Evolutionary conservation across 2,329 filamentous ascomycete species (phyloP).

Genomic region (Aspergillus eucalypticola): DNA sequence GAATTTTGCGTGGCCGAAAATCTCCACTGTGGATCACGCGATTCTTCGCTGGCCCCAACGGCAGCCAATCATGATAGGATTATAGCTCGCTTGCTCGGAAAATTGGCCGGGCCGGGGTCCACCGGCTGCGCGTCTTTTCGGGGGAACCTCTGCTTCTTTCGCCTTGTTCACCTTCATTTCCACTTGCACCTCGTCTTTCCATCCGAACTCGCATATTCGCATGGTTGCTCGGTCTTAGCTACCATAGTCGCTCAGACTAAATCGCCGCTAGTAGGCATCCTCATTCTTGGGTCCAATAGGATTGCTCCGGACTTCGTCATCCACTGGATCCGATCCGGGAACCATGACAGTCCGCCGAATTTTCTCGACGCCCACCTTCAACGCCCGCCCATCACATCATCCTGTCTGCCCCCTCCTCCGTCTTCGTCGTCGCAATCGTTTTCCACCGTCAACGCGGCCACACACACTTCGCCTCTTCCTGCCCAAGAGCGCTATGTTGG

Average conservation of each 20-base stretch:
- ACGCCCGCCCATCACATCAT: not conserved
- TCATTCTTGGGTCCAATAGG: slow-evolving; percentile 1
- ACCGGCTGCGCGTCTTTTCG: slow-evolving; percentile 5
- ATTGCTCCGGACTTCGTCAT: not conserved
- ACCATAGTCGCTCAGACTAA: slow-evolving; percentile 6
- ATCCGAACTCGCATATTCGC: slow-evolving; percentile 2
- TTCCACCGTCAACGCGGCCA: not conserved
- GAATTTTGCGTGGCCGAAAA: slow-evolving; percentile 2
- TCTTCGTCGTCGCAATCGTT: not conserved
- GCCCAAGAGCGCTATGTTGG: not conserved
- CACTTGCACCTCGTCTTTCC: not conserved
- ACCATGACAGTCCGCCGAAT: slow-evolving; percentile 8
- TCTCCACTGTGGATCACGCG: slow-evolving; percentile 1
- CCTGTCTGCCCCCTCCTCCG: not conserved
- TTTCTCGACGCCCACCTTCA: slow-evolving; percentile 6
- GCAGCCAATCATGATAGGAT: not conserved
- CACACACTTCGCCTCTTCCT: not conserved
- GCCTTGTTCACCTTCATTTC: not conserved
- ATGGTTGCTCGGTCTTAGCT: slow-evolving; percentile 6
- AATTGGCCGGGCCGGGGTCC: not conserved
- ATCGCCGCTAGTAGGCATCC: slow-evolving; percentile 2
- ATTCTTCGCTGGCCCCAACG: too few species aligned
- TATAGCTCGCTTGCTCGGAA: slow-evolving; percentile 1
- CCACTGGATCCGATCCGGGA: slow-evolving; percentile 5
- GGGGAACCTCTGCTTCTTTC: not conserved